A percentile compares a stretch with the other conserved stretches of the same genome.
These are phyloP conservation scores for Epicoccum nigrum DNA, from an alignment of 2,329 filamentous ascomycete species.

Conservation along the genomic window DNA sequence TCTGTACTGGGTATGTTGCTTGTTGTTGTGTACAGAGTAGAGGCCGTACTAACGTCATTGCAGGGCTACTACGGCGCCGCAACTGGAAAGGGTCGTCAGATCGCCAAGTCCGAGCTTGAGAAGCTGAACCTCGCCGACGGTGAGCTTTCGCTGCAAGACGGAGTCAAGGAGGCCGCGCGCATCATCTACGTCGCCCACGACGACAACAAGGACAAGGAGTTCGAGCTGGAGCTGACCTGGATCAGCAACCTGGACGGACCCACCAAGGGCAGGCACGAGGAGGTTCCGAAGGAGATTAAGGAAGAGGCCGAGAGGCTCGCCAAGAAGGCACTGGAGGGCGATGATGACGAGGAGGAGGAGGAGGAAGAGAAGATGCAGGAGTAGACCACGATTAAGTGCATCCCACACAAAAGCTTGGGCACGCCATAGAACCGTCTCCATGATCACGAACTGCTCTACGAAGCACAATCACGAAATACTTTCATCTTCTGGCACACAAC, in stretches of 20 bases:
- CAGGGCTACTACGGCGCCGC: slow-evolving; percentile 96
- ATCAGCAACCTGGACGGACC: slow-evolving; percentile 84
- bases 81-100: slow-evolving; percentile 94
- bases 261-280: slow-evolving; percentile 89
- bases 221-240: slow-evolving; percentile 99
- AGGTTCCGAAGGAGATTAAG: slow-evolving; percentile 87
- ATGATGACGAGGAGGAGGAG: slow-evolving; percentile 83
- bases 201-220: slow-evolving; percentile 99
- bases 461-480: slow-evolving; percentile 24
- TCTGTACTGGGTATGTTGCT: slow-evolving; percentile 76
- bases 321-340: slow-evolving; percentile 85
- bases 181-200: slow-evolving; percentile 99
- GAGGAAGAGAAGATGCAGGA: slow-evolving; percentile 93
- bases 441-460: slow-evolving; percentile 33
- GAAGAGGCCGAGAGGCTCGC: slow-evolving; percentile 94
- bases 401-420: slow-evolving; percentile 25
- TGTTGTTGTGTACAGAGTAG: neutral
- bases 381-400: slow-evolving; percentile 52
- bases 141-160: slow-evolving; percentile 79
- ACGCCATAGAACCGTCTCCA: slow-evolving; percentile 37
- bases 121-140: slow-evolving; percentile 87
- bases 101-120: slow-evolving; percentile 97
- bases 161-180: slow-evolving; percentile 91
- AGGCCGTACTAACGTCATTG: slow-evolving; percentile 2
- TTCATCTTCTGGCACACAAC: slow-evolving; percentile 1